Percentiles rank a stretch among this genome's conserved stretches.
phyloP scores from a whole-genome alignment of 148 eudicot genomes.

The Polygonum aviculare region DNA sequence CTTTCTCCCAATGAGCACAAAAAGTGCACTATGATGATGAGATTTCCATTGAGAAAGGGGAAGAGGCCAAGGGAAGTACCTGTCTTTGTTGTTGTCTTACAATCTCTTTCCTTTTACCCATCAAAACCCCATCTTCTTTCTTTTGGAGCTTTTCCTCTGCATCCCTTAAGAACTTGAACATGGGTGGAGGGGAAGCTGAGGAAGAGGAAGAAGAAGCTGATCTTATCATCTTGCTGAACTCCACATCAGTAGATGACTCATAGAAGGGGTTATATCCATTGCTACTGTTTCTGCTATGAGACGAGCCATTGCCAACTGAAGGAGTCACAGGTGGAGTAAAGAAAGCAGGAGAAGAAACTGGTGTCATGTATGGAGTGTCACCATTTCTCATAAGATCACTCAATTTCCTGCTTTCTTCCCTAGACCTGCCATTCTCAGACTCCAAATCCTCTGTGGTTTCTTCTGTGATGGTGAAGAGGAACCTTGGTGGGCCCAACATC shows the following conservation, averaged over 20 bases:
- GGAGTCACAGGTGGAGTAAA: conserved; percentile 60
- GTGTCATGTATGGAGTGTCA: conserved; percentile 51
- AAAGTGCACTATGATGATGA: not conserved
- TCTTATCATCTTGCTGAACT: conserved; percentile 37
- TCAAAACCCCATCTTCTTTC: not conserved
- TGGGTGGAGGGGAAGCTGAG: conserved; percentile 57
- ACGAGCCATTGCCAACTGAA: not conserved
- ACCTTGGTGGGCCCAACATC: conserved; percentile 53
- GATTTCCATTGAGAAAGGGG: not conserved
- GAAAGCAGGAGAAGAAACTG: conserved; percentile 52
- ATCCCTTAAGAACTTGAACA: conserved; percentile 62
- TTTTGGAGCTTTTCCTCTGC: conserved; percentile 60
- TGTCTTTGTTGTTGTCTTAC: not conserved
- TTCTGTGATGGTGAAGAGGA: conserved; percentile 65
- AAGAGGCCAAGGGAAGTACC: not conserved
- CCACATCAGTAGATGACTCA: conserved; percentile 49
- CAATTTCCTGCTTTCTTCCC: conserved; percentile 33
- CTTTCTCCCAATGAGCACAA: not conserved
- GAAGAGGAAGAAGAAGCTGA: conserved; percentile 33
- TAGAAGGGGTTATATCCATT: conserved; percentile 30
- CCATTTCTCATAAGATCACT: conserved; percentile 31
- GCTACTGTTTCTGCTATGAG: conserved; percentile 1
- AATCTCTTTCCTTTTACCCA: not conserved
- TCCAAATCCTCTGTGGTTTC: conserved; percentile 77
- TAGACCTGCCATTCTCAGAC: conserved; percentile 42